Conservation (phyloP, 2,329 filamentous ascomycete genomes). For the Plenodomus tracheiphilus region DNA sequence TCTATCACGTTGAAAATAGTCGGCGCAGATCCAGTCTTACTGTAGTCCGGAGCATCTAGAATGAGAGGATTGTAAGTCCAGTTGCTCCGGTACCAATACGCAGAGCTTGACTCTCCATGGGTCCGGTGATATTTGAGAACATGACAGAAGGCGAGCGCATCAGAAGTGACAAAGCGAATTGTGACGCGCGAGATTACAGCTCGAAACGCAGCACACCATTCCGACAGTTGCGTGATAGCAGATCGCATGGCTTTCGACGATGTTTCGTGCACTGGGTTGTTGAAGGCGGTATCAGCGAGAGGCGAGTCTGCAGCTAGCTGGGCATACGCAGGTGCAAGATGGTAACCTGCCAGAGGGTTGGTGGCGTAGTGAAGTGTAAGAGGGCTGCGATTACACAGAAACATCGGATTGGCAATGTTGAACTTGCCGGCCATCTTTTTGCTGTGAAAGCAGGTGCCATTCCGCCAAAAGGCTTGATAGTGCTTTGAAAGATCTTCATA, state of each 20-base stretch:
- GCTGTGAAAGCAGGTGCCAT: conserved; percentile 23
- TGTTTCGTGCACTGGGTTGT: not conserved
- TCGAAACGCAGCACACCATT: conserved; percentile 52
- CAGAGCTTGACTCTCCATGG: conserved; percentile 22
- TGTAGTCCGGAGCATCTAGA: conserved; percentile 52
- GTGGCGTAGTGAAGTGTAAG: conserved; percentile 53
- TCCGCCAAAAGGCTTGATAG: conserved; percentile 33
- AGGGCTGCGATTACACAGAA: conserved; percentile 32
- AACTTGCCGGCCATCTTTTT: conserved; percentile 7
- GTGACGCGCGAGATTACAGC: conserved; percentile 32
- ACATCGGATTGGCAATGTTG: conserved; percentile 48
- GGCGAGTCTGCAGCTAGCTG: not conserved
- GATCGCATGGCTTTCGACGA: conserved; percentile 19
- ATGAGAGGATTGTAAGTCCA: conserved; percentile 46
- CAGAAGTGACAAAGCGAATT: conserved; percentile 54
- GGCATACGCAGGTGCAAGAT: conserved; percentile 49
- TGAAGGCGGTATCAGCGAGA: not conserved
- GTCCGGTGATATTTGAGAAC: conserved; percentile 51
- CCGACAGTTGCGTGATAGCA: conserved; percentile 52
- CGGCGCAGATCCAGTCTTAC: conserved; percentile 39
- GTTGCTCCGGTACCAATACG: conserved; percentile 50
- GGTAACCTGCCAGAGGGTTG: conserved; percentile 60
- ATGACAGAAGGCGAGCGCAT: conserved; percentile 58
- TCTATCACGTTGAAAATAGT: conserved; percentile 60
- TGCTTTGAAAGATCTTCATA: conserved; percentile 9